Conservation (phyloP, 2,329 filamentous ascomycete species). For the Thelonectria blattea region DNA sequence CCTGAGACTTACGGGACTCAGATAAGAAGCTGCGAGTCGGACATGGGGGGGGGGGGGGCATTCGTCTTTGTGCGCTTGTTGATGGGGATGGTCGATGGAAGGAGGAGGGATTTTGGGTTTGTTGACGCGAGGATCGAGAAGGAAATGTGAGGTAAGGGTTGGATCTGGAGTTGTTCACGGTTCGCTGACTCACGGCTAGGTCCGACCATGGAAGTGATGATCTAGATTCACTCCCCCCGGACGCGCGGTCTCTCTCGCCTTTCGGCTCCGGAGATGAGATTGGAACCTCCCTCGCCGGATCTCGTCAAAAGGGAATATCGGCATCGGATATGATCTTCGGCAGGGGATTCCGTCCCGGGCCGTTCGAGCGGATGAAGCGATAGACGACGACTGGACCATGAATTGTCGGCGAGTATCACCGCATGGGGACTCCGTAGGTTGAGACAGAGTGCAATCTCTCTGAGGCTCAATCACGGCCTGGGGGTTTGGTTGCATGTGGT, state of each 20-base stretch:
- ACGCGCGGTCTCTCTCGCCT: background rate
- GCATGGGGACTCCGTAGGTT: background rate
- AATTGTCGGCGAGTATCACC: background rate
- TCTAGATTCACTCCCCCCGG: background rate
- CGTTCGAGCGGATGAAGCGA: background rate
- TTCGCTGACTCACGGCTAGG: background rate
- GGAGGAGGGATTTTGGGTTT: constrained; percentile 22
- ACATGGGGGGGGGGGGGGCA: background rate
- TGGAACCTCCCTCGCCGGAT: background rate
- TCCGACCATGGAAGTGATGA: background rate
- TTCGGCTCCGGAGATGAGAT: constrained; percentile 7
- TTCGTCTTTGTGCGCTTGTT: constrained; percentile 14
- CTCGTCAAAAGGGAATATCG: background rate
- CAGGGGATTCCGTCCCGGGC: background rate
- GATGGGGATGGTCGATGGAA: background rate
- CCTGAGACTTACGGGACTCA: constrained; percentile 7
- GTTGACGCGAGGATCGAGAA: constrained; percentile 19
- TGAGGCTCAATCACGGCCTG: background rate
- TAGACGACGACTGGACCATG: too few relatives aligned
- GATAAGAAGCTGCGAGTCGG: constrained; percentile 13
- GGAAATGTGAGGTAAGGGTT: constrained; percentile 3
- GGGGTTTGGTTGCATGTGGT: too few relatives aligned
- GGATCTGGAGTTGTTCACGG: background rate
- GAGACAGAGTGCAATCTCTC: background rate
- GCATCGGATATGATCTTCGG: background rate